phyloP scores from a whole-genome alignment of 441 rosid genomes.

The Gossypium davidsonii region DNA sequence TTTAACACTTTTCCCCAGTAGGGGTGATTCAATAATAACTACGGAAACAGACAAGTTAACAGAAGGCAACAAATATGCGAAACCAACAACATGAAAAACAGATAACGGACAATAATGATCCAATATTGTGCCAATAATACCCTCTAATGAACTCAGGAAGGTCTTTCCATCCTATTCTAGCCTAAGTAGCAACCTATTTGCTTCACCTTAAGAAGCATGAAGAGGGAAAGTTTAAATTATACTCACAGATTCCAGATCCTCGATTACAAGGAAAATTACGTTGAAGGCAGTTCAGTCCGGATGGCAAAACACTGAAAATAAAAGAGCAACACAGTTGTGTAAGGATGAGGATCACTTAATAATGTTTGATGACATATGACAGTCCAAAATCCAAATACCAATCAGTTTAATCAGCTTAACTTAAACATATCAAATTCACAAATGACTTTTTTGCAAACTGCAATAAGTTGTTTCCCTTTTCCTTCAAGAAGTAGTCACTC shows the following conservation, averaged over 20 bases:
- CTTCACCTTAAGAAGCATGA: neutral
- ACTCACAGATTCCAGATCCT: slow-evolving; percentile 43
- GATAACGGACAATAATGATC: neutral
- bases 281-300: slow-evolving; percentile 61
- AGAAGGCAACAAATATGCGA: neutral
- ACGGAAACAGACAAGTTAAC: neutral
- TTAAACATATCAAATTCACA: neutral
- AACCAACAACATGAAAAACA: neutral
- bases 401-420: neutral
- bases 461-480: neutral
- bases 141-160: neutral
- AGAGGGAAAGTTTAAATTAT: neutral
- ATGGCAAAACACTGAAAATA: slow-evolving; percentile 15
- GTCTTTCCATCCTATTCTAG: neutral
- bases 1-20: neutral
- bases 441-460: neutral
- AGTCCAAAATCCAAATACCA: neutral
- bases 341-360: neutral
- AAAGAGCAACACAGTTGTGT: neutral
- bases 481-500: neutral
- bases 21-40: neutral
- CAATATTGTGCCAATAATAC: neutral
- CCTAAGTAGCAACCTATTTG: neutral
- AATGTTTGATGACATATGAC: neutral
- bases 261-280: slow-evolving; percentile 44